A percentile compares a stretch with the other conserved stretches of the same genome.
Conservation (phyloP, 768 basidiomycete genomes). For the Tulasnella sp. region DNA sequence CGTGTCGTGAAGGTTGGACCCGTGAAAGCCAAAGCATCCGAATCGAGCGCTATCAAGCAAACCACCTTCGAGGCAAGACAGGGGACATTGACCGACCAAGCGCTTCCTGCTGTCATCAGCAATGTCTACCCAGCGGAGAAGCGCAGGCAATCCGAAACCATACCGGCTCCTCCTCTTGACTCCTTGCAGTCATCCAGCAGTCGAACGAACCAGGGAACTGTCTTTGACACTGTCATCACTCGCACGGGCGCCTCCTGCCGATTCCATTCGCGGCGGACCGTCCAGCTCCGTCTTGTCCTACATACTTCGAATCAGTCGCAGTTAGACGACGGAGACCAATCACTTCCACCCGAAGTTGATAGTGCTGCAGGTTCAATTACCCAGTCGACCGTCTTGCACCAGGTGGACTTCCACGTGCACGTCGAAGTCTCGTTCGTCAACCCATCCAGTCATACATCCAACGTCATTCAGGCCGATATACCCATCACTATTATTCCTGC, state of each 20-base stretch:
- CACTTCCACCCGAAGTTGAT: conserved; percentile 33
- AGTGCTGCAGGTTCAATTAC: conserved; percentile 54
- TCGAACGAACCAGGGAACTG: conserved; percentile 22
- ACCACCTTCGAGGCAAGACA: not conserved
- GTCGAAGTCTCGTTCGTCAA: conserved; percentile 70
- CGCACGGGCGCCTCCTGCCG: conserved; percentile 87
- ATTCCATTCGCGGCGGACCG: conserved; percentile 64
- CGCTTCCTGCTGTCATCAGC: not conserved
- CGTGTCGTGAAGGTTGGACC: conserved; percentile 27
- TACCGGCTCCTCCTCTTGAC: conserved; percentile 1
- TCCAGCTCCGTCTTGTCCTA: conserved; percentile 70
- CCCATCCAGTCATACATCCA: conserved; percentile 30
- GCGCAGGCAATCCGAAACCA: not conserved
- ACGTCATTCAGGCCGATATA: conserved; percentile 28
- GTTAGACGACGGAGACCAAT: conserved; percentile 28
- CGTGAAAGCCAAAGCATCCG: not conserved
- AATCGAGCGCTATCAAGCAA: not conserved
- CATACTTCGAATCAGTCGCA: conserved; percentile 40
- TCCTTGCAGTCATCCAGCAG: conserved; percentile 26
- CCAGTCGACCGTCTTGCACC: conserved; percentile 71
- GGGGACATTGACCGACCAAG: not conserved
- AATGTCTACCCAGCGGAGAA: not conserved
- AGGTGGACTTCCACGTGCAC: conserved; percentile 64
- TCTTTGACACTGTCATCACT: conserved; percentile 44
- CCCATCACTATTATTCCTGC: conserved; percentile 64